These are phyloP conservation scores for Lactifluus volemus DNA, from an alignment of 768 basidiomycete genomes.

Conservation along the genomic window DNA sequence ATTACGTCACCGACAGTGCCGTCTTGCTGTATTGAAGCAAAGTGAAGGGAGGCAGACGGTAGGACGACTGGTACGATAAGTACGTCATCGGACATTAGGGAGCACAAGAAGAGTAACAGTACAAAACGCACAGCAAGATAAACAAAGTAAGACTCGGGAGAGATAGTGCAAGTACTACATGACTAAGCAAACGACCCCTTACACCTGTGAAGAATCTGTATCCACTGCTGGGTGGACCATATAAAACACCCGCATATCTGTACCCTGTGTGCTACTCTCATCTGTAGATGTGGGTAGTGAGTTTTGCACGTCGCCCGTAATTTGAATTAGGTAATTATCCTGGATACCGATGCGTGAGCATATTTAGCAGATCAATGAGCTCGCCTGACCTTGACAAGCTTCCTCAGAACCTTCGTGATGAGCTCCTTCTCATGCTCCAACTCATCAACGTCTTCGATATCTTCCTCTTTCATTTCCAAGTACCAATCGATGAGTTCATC, in stretches of 20 bases:
- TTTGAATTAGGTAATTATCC: constrained; percentile 81
- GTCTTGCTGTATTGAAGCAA: constrained; percentile 46
- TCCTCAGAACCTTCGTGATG: constrained; percentile 79
- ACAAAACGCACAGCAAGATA: constrained; percentile 1
- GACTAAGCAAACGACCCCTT: constrained; percentile 7
- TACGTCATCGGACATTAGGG: constrained; percentile 34
- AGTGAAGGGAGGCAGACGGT: constrained; percentile 50
- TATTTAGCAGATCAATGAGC: background rate
- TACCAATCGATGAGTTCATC: constrained; percentile 98
- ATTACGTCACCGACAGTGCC: constrained; percentile 57
- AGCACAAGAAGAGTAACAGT: background rate
- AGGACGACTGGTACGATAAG: constrained; percentile 53
- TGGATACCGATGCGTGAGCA: constrained; percentile 25
- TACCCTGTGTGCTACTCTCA: constrained; percentile 48
- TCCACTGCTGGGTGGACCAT: constrained; percentile 90
- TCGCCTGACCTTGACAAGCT: constrained; percentile 75
- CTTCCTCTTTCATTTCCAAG: constrained; percentile 78
- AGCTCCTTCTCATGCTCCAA: constrained; percentile 88
- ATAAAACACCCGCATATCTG: constrained; percentile 66
- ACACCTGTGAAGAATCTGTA: constrained; percentile 35
- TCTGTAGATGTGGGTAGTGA: constrained; percentile 56
- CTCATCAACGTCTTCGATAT: constrained; percentile 76
- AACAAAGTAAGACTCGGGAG: background rate
- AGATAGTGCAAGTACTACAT: background rate
- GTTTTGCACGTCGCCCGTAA: constrained; percentile 77